A percentile compares a stretch with the other conserved stretches of the same genome.
Evolutionary conservation across 768 basidiomycete genomes (phyloP).

Genomic region (Suillus lakei): DNA sequence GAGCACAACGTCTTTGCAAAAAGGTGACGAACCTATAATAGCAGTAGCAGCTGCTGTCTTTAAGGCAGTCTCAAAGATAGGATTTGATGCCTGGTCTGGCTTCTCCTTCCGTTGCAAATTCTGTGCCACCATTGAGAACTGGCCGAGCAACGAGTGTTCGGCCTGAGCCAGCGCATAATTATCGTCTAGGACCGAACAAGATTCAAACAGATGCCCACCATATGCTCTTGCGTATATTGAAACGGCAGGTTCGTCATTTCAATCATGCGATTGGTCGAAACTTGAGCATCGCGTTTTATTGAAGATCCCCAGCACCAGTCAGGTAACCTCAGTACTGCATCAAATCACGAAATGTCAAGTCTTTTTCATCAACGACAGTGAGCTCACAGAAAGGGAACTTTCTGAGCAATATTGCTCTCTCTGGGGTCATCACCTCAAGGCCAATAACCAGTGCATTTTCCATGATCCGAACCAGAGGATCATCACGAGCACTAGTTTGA

Average conservation of each 20-base stretch:
- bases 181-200: background rate
- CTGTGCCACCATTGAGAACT: slow-evolving; percentile 16
- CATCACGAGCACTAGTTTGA: background rate
- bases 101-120: slow-evolving; percentile 20
- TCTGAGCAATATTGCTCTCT: slow-evolving; percentile 3
- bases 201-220: slow-evolving; percentile 3
- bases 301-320: slow-evolving; percentile 17
- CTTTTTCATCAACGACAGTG: slow-evolving; percentile 9
- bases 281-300: slow-evolving; percentile 13
- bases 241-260: slow-evolving; percentile 11
- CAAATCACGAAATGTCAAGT: background rate
- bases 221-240: slow-evolving; percentile 7
- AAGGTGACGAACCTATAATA: slow-evolving; percentile 16
- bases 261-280: background rate
- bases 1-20: background rate
- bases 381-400: slow-evolving; percentile 11
- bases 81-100: slow-evolving; percentile 5
- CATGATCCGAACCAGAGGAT: slow-evolving; percentile 3
- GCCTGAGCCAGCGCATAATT: background rate
- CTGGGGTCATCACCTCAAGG: background rate
- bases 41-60: slow-evolving; percentile 17
- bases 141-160: background rate
- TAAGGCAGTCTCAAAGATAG: slow-evolving; percentile 11
- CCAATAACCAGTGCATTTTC: background rate
- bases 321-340: slow-evolving; percentile 14